phyloP scores from a whole-genome alignment of 1,139 yeast species.

The Lodderomyces margitis region DNA sequence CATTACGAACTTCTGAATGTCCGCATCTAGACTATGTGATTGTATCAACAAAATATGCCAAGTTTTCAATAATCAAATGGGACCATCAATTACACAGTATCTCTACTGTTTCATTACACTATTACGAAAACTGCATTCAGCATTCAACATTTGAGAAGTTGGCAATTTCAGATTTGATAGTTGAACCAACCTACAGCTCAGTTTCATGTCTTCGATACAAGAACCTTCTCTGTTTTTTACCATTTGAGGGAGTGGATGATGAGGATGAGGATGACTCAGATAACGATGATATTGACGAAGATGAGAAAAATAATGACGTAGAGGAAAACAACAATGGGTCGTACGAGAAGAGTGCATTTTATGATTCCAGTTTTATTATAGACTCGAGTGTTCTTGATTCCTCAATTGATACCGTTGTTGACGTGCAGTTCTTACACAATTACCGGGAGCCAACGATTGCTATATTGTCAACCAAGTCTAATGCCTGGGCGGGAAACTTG shows the following conservation, averaged over 20 bases:
- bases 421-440: constrained; percentile 64
- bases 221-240: constrained; percentile 73
- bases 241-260: constrained; percentile 52
- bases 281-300: constrained; percentile 26
- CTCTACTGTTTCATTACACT: constrained; percentile 78
- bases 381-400: constrained; percentile 58
- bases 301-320: constrained; percentile 6
- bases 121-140: constrained; percentile 70
- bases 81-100: constrained; percentile 51
- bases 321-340: constrained; percentile 8
- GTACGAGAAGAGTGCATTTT: constrained; percentile 10
- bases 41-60: constrained; percentile 72
- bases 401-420: constrained; percentile 59
- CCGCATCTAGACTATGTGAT: constrained; percentile 58
- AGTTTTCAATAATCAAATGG: constrained; percentile 76
- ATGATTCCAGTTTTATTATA: constrained; percentile 53
- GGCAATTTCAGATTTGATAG: constrained; percentile 48
- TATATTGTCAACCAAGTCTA: constrained; percentile 57
- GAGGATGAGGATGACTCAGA: constrained; percentile 42
- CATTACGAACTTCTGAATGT: constrained; percentile 51
- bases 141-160: constrained; percentile 49
- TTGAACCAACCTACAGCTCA: constrained; percentile 61
- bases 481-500: constrained; percentile 77
- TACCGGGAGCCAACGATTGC: constrained; percentile 83
- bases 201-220: constrained; percentile 68